Evolutionary conservation across 2,329 filamentous ascomycete species (phyloP).

Genomic region (Leptographium wingfieldii): DNA sequence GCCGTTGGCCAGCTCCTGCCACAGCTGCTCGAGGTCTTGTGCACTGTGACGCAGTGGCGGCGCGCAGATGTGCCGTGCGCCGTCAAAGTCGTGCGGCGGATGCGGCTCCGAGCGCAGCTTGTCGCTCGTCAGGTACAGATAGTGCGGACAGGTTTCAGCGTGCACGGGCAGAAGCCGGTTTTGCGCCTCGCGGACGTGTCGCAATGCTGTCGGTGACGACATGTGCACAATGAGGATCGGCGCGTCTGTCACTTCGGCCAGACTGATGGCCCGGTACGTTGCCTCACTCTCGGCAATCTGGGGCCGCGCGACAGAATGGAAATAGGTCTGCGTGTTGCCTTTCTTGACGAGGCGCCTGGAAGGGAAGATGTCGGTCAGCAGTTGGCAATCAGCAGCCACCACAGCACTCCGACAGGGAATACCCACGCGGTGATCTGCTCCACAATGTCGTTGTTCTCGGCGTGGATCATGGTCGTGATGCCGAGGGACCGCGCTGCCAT

Average conservation of each 20-base stretch:
- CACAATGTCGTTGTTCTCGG: conserved; percentile 53
- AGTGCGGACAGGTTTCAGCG: conserved; percentile 46
- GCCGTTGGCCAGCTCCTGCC: conserved; percentile 36
- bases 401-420: background rate
- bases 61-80: conserved; percentile 40
- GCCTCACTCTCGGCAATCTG: conserved; percentile 35
- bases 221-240: conserved; percentile 43
- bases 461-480: conserved; percentile 45
- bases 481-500: conserved; percentile 30
- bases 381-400: background rate
- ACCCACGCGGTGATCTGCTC: conserved; percentile 15
- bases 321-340: conserved; percentile 24
- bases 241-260: conserved; percentile 35
- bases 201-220: conserved; percentile 31
- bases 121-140: conserved; percentile 37
- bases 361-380: background rate
- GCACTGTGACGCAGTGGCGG: conserved; percentile 32
- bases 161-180: conserved; percentile 36
- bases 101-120: conserved; percentile 14
- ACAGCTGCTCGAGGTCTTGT: conserved; percentile 36
- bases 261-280: conserved; percentile 33
- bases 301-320: conserved; percentile 32
- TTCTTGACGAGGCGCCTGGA: conserved; percentile 16
- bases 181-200: conserved; percentile 36
- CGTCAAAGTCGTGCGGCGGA: conserved; percentile 5